These are phyloP conservation scores for Nakazawaea populi DNA, from an alignment of 805 yeast species.

Conservation along the genomic window DNA sequence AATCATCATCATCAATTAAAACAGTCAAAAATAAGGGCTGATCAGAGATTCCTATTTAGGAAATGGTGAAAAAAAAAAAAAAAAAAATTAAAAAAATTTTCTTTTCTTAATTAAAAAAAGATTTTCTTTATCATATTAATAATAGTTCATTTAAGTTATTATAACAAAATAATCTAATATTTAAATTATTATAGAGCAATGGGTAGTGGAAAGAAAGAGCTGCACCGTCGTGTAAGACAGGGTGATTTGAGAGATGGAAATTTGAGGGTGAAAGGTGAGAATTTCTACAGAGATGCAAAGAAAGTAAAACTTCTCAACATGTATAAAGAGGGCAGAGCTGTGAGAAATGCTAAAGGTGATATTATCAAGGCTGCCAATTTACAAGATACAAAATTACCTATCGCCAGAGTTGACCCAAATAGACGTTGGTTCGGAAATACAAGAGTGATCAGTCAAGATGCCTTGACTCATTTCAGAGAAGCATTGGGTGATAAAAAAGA, in stretches of 20 bases:
- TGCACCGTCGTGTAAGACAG: slow-evolving; percentile 77
- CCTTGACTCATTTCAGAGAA: slow-evolving; percentile 86
- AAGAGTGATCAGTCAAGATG: slow-evolving; percentile 95
- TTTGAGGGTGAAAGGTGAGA: slow-evolving; percentile 92
- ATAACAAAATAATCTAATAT: too few species aligned
- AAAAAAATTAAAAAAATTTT: not conserved
- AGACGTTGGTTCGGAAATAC: slow-evolving; percentile 98
- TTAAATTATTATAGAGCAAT: slow-evolving; percentile 28
- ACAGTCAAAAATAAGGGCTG: too few species aligned
- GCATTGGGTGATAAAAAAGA: slow-evolving; percentile 83
- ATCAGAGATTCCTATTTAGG: too few species aligned
- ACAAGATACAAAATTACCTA: slow-evolving; percentile 83
- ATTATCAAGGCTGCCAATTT: slow-evolving; percentile 80
- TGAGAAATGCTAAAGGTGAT: slow-evolving; percentile 82
- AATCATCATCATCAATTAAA: too few species aligned
- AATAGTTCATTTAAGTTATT: not conserved
- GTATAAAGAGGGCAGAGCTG: slow-evolving; percentile 90
- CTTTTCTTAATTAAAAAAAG: not conserved
- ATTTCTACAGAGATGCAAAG: slow-evolving; percentile 91
- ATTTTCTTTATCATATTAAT: not conserved
- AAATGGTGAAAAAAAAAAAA: too few species aligned
- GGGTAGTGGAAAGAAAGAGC: slow-evolving; percentile 95
- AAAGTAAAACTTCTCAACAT: slow-evolving; percentile 83
- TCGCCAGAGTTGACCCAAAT: slow-evolving; percentile 92
- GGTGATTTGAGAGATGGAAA: slow-evolving; percentile 83